Percentiles rank a stretch among this genome's conserved stretches.
These are phyloP conservation scores for Taxawa tesnikishii DNA, from an alignment of 2,329 filamentous ascomycete species.

Conservation along the genomic window DNA sequence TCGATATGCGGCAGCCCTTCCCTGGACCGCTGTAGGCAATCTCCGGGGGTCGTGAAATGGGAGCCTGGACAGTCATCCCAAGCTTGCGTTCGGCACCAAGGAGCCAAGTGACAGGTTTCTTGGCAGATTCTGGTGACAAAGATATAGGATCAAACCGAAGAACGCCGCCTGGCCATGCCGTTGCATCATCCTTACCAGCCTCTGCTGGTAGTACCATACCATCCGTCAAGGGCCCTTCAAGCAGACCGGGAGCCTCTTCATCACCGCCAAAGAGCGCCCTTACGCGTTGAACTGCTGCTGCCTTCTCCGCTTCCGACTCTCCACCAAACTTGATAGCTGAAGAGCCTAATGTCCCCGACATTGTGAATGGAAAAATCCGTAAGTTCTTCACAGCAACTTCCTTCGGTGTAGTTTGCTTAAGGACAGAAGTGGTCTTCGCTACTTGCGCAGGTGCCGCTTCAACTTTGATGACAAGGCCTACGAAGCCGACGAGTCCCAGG, in stretches of 20 bases:
- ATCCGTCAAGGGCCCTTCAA: slow-evolving; percentile 80
- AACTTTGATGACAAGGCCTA: slow-evolving; percentile 77
- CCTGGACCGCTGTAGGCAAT: slow-evolving; percentile 36
- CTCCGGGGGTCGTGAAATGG: slow-evolving; percentile 54
- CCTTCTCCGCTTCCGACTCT: slow-evolving; percentile 70
- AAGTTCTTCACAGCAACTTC: slow-evolving; percentile 48
- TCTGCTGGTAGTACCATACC: slow-evolving; percentile 62
- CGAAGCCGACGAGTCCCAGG: slow-evolving; percentile 58
- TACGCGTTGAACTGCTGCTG: slow-evolving; percentile 62
- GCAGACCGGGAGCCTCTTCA: slow-evolving; percentile 44
- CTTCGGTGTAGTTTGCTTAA: slow-evolving; percentile 26
- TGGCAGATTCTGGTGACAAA: slow-evolving; percentile 23
- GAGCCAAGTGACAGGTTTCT: slow-evolving; percentile 54
- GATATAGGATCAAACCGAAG: slow-evolving; percentile 57
- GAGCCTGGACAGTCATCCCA: slow-evolving; percentile 61
- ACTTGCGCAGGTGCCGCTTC: slow-evolving; percentile 67
- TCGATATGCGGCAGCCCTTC: slow-evolving; percentile 42
- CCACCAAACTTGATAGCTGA: slow-evolving; percentile 68
- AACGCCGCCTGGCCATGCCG: slow-evolving; percentile 73
- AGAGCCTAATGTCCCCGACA: slow-evolving; percentile 18
- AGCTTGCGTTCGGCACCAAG: slow-evolving; percentile 64
- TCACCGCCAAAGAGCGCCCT: slow-evolving; percentile 56
- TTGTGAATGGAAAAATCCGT: slow-evolving; percentile 65
- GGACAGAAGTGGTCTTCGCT: slow-evolving; percentile 44
- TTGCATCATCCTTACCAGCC: slow-evolving; percentile 39